Conservation (phyloP, 1,139 yeast species). For the Debaryomycetaceae sp. region DNA sequence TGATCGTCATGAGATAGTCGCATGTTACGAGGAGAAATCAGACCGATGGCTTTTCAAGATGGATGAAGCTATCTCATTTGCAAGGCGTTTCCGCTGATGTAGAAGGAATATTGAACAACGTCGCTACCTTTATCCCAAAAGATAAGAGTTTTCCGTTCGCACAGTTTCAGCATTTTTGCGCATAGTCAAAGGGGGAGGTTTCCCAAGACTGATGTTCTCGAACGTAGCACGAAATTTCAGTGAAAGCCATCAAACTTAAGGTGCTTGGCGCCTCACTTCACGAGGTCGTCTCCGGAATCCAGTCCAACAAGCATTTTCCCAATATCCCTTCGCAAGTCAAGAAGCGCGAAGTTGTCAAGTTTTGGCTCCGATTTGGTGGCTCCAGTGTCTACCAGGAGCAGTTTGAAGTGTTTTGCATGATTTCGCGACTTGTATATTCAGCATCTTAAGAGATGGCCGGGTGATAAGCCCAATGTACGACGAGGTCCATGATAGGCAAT, state of each 20-base stretch:
- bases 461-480: constrained; percentile 27
- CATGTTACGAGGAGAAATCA: neutral
- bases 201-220: neutral
- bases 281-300: neutral
- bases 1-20: neutral
- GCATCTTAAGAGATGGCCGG: constrained; percentile 21
- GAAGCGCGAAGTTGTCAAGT: constrained; percentile 16
- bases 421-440: constrained; percentile 23
- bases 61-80: neutral
- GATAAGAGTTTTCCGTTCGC: neutral
- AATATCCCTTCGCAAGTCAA: constrained; percentile 9
- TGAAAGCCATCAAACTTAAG: neutral
- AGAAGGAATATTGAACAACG: neutral
- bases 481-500: constrained; percentile 34
- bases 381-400: constrained; percentile 31
- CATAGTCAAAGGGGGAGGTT: neutral
- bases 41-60: neutral
- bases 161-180: neutral
- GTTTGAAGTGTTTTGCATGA: constrained; percentile 27
- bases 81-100: neutral
- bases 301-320: neutral
- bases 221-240: neutral
- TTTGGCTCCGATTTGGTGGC: constrained; percentile 29
- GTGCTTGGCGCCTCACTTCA: neutral
- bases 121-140: neutral